Evolutionary conservation across 345 rosid species (phyloP).

Genomic region (Salix caprea): DNA sequence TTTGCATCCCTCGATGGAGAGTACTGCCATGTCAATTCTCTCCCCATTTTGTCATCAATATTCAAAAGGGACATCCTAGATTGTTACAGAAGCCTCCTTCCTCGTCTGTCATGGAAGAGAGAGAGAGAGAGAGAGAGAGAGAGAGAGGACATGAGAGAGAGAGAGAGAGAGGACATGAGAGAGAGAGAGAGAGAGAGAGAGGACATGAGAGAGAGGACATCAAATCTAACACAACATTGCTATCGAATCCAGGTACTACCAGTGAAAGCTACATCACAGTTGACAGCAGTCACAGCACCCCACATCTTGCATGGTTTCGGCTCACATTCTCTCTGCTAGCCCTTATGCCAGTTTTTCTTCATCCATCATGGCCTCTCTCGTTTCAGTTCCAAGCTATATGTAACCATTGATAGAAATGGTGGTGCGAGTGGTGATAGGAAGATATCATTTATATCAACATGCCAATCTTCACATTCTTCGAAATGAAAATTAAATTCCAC

Average conservation of each 20-base stretch:
- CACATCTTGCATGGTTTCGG: conserved; percentile 1
- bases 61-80: not conserved
- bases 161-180: not conserved
- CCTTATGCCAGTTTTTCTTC: not conserved
- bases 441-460: not conserved
- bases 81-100: not conserved
- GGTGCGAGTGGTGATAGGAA: conserved; percentile 15
- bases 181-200: not conserved
- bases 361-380: conserved; percentile 28
- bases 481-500: not conserved
- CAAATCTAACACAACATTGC: conserved; percentile 6
- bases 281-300: conserved; percentile 14
- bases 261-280: conserved; percentile 4
- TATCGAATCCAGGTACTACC: conserved; percentile 12
- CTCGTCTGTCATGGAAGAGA: not conserved
- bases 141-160: not conserved
- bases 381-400: conserved; percentile 1
- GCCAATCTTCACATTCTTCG: conserved; percentile 4
- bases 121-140: not conserved
- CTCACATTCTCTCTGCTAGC: conserved; percentile 20
- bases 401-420: conserved; percentile 12
- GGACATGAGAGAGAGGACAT: not conserved
- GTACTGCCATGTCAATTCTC: not conserved
- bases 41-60: not conserved
- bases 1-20: conserved; percentile 10